Percentiles rank a stretch among this genome's conserved stretches.
Evolutionary conservation across 495 filamentous ascomycete species (phyloP).

Genomic region (Hypoxylon cercidicola): DNA sequence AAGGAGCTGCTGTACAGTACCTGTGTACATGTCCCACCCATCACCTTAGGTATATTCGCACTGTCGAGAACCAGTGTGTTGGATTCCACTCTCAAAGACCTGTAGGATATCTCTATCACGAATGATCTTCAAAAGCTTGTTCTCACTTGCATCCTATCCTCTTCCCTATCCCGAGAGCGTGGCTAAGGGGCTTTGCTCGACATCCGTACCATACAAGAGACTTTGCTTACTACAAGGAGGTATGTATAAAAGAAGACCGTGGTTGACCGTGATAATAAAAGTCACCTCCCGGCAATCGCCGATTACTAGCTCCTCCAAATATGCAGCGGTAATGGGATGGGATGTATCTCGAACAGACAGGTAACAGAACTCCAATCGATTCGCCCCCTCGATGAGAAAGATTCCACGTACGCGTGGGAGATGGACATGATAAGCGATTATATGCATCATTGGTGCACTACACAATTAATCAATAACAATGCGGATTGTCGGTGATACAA

Average conservation of each 20-base stretch:
- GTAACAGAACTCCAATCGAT: constrained; percentile 11
- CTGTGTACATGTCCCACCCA: constrained; percentile 4
- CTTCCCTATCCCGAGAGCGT: constrained; percentile 31
- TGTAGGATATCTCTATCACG: constrained; percentile 20
- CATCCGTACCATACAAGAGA: constrained; percentile 10
- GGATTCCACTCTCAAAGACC: constrained; percentile 18
- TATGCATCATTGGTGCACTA: not conserved
- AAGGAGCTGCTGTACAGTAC: constrained; percentile 6
- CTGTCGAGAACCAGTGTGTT: constrained; percentile 32
- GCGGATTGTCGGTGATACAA: constrained; percentile 17
- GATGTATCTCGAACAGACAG: constrained; percentile 16
- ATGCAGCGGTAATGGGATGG: constrained; percentile 24
- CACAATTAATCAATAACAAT: not conserved
- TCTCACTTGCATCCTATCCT: constrained; percentile 21
- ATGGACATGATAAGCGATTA: not conserved
- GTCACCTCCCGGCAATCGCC: constrained; percentile 19
- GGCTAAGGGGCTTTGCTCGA: constrained; percentile 9
- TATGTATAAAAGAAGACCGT: constrained; percentile 3
- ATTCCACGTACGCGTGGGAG: not conserved
- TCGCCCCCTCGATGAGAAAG: constrained; percentile 5
- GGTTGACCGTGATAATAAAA: constrained; percentile 15
- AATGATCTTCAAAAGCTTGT: constrained; percentile 30
- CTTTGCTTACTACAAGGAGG: constrained; percentile 38
- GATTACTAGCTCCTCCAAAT: constrained; percentile 36
- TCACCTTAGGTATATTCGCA: constrained; percentile 18